A percentile compares a stretch with the other conserved stretches of the same genome.
phyloP scores from a whole-genome alignment of 768 basidiomycete genomes.

The Goffeauzyma gilvescens region DNA sequence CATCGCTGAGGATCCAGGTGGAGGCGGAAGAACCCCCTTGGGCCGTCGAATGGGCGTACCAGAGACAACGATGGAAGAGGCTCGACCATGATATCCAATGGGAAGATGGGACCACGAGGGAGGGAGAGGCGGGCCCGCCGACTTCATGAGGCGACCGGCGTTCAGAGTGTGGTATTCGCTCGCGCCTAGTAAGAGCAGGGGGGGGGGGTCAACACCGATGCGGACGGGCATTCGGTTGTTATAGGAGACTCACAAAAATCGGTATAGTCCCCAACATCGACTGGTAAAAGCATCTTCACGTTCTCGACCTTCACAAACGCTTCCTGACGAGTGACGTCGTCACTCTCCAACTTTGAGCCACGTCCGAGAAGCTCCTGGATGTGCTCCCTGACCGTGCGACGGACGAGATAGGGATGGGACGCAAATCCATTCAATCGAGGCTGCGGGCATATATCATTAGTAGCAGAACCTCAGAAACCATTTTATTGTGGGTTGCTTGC shows the following conservation, averaged over 20 bases:
- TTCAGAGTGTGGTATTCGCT: conserved; percentile 10
- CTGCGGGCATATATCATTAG: not conserved
- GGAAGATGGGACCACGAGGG: conserved; percentile 11
- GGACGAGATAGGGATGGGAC: not conserved
- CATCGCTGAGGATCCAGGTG: not conserved
- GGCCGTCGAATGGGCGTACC: conserved; percentile 6
- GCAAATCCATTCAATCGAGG: conserved; percentile 9
- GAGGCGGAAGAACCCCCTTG: not conserved
- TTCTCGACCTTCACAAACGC: not conserved
- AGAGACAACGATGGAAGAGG: conserved; percentile 9
- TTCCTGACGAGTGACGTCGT: not conserved
- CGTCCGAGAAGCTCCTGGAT: conserved; percentile 3
- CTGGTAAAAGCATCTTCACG: conserved; percentile 10
- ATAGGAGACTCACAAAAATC: conserved; percentile 9
- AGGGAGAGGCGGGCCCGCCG: conserved; percentile 6
- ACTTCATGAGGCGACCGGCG: conserved; percentile 5
- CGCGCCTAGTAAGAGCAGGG: conserved; percentile 1
- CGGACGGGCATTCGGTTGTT: not conserved
- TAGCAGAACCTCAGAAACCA: not conserved
- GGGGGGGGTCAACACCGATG: no score
- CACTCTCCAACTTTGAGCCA: not conserved
- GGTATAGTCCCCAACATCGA: conserved; percentile 13
- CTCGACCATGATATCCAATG: conserved; percentile 15
- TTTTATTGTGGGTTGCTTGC: no score
- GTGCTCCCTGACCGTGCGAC: conserved; percentile 4